Conservation (phyloP, 495 filamentous ascomycete genomes). For the Penicillium soppii region DNA sequence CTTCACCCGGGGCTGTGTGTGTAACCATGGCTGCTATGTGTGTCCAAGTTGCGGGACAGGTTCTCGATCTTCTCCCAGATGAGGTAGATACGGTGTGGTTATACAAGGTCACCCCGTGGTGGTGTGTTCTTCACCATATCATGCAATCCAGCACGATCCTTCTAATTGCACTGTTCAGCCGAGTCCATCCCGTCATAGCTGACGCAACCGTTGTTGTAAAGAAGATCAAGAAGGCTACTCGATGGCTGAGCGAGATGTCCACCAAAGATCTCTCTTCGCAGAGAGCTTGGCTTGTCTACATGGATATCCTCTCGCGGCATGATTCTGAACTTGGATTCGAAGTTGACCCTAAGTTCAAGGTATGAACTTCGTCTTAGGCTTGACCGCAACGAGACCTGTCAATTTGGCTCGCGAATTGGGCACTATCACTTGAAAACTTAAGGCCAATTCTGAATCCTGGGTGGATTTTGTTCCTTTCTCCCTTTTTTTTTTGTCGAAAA, state of each 20-base stretch:
- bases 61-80: constrained; percentile 48
- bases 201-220: constrained; percentile 38
- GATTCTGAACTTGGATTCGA: constrained; percentile 8
- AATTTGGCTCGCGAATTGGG: too few relatives aligned
- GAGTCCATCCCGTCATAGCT: constrained; percentile 32
- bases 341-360: too few relatives aligned
- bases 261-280: constrained; percentile 43
- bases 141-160: constrained; percentile 58
- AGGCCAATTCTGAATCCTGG: too few relatives aligned
- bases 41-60: constrained; percentile 48
- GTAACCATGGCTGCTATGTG: constrained; percentile 48
- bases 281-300: constrained; percentile 39
- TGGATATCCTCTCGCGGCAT: constrained; percentile 20
- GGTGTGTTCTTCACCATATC: constrained; percentile 58
- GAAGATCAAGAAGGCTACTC: constrained; percentile 46
- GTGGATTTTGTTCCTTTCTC: too few relatives aligned
- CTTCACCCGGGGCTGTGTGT: constrained; percentile 35
- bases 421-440: too few relatives aligned
- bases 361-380: too few relatives aligned
- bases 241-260: constrained; percentile 51
- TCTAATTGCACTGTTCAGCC: constrained; percentile 51
- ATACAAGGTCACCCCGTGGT: constrained; percentile 55
- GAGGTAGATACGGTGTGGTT: constrained; percentile 32
- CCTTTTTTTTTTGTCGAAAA: too few relatives aligned
- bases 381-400: too few relatives aligned